These are phyloP conservation scores for Yueomyces sinensis DNA, from an alignment of 805 yeast genomes.

Conservation along the genomic window DNA sequence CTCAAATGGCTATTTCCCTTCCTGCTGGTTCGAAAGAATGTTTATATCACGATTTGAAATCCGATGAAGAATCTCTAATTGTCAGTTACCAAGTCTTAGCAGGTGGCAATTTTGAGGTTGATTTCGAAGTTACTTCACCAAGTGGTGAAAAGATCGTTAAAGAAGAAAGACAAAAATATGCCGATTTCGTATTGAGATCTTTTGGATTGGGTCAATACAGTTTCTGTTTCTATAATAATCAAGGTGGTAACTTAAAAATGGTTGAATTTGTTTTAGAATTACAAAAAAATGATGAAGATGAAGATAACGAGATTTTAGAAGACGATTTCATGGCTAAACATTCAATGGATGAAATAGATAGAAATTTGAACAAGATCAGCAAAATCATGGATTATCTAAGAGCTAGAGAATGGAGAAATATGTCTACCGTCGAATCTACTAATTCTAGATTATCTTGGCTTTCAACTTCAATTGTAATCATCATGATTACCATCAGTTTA, in stretches of 20 bases:
- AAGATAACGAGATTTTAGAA: conserved; percentile 16
- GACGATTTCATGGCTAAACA: conserved; percentile 41
- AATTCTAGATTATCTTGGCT: conserved; percentile 68
- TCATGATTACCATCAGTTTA: conserved; percentile 66
- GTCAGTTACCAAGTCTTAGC: conserved; percentile 40
- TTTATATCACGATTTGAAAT: conserved; percentile 24
- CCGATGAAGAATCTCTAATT: conserved; percentile 28
- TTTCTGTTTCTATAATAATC: conserved; percentile 52
- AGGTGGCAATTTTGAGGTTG: conserved; percentile 58
- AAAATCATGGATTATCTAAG: conserved; percentile 72
- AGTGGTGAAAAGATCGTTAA: conserved; percentile 32
- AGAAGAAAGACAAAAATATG: conserved; percentile 49
- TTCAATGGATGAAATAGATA: conserved; percentile 44
- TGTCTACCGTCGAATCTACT: conserved; percentile 76
- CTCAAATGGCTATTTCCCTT: conserved; percentile 25
- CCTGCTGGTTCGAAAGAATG: conserved; percentile 34
- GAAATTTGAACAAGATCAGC: conserved; percentile 43
- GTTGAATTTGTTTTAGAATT: conserved; percentile 47
- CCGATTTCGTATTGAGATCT: conserved; percentile 47
- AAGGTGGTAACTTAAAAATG: conserved; percentile 51
- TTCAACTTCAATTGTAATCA: conserved; percentile 53
- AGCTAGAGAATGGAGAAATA: conserved; percentile 94
- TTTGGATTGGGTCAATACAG: conserved; percentile 48
- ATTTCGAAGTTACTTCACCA: conserved; percentile 47
- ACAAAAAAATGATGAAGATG: conserved; percentile 20